These are phyloP conservation scores for Lentinus tigrinus DNA, from an alignment of 768 basidiomycete genomes.

Conservation along the genomic window DNA sequence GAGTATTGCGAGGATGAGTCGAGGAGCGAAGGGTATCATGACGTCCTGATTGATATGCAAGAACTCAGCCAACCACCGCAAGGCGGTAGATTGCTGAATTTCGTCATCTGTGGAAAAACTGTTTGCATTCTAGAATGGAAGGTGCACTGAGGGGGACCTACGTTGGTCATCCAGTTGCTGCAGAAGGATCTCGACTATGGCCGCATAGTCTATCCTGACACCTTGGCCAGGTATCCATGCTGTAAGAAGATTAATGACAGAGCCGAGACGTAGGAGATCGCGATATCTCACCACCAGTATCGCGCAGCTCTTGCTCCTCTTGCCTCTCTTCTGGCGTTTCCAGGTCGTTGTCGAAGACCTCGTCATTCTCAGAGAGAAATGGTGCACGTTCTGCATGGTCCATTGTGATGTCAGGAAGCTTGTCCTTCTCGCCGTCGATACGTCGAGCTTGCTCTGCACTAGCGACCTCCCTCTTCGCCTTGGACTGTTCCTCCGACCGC, in stretches of 20 bases:
- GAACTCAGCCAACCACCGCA: conserved; percentile 92
- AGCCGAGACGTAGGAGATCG: background rate
- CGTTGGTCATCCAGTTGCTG: conserved; percentile 83
- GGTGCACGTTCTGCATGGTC: conserved; percentile 55
- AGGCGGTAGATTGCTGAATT: conserved; percentile 91
- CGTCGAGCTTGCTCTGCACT: conserved; percentile 43
- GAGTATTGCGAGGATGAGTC: conserved; percentile 88
- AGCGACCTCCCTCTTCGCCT: conserved; percentile 38
- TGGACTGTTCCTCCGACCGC: conserved; percentile 55
- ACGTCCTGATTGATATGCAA: conserved; percentile 85
- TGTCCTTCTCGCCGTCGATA: conserved; percentile 45
- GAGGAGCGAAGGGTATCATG: conserved; percentile 92
- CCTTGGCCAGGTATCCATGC: conserved; percentile 95
- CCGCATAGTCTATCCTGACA: conserved; percentile 84
- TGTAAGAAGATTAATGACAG: conserved; percentile 28
- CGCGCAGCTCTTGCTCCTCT: conserved; percentile 53
- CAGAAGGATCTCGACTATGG: conserved; percentile 91
- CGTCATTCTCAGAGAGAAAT: conserved; percentile 54
- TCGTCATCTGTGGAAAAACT: conserved; percentile 67
- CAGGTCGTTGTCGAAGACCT: conserved; percentile 22
- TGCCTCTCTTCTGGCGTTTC: conserved; percentile 33
- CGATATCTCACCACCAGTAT: conserved; percentile 56
- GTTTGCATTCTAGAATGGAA: conserved; percentile 1
- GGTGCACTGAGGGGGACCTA: conserved; percentile 36
- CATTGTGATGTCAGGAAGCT: conserved; percentile 56